Evolutionary conservation across 208 protist genomes (phyloP), one percentile per base, ranked within the genome.

Genomic region (Wallacemonas collosoma): DNA sequence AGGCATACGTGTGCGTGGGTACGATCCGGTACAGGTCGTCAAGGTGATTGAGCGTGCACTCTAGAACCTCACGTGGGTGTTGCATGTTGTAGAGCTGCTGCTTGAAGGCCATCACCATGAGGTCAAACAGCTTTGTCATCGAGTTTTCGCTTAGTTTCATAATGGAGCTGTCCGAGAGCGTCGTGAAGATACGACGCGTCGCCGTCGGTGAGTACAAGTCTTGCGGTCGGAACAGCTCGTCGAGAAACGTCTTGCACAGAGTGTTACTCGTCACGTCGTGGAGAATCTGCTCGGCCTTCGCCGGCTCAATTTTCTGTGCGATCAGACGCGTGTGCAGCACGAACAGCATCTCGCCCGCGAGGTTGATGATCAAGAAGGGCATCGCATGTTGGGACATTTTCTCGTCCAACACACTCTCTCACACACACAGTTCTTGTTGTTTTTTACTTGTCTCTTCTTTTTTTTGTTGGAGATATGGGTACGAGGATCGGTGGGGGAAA

Each of bases 21-120:
- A 91, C 50, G 36, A 95, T 68, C 7, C 47, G 11, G 26, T 75
- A 39, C 26, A 95, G 62, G 45, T 81, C 75, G 44, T 97, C 85
- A 4, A 98, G 57, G 70, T 98, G 94, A 75, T 94, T 97, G 38
- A 94, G 68, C 3, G 93, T 98, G 41, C 93, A 74, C 69, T 93
- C 89, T 6, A 96, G 53, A 53, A 98, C 58, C 71, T 98, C 95
- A 35, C 85, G 56, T 2, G 97, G 93, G 55, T 97, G 89, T 12
- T 79, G 77, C 64, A 92, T 74, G 0, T 79, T 79, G 44, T 94
- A 60, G 26, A 98, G 11, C 71, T 98, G 91, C 47, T 97, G 95
- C 79, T 98, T 98, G 43, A 97, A 74, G n/a, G 85, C 90, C 91
- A 97, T 97, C 38, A 80, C 84, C 80, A 98, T 96, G 4, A 98